phyloP scores from a whole-genome alignment of 108 stramenopile species.

The Nitzschia sp. region DNA sequence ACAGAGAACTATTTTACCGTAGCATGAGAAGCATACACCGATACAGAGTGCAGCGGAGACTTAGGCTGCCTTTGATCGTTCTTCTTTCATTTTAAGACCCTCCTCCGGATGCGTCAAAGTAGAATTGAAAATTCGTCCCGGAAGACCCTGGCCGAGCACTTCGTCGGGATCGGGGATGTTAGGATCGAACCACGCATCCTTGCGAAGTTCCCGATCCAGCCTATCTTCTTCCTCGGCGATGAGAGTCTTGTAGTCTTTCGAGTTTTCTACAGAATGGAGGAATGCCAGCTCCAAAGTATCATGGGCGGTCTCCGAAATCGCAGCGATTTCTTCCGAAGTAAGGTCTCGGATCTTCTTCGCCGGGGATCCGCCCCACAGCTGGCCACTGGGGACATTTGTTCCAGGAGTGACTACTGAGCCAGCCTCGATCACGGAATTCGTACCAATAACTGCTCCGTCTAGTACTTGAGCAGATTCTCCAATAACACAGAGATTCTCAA shows the following conservation, averaged over 20 bases:
- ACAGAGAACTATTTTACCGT: too few relatives aligned
- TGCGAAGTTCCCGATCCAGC: constrained; percentile 57
- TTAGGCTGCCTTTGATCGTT: not conserved
- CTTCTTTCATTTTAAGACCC: constrained; percentile 59
- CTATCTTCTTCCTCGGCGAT: constrained; percentile 67
- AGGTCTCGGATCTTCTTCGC: constrained; percentile 88
- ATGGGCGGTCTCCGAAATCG: constrained; percentile 46
- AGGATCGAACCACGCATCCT: constrained; percentile 58
- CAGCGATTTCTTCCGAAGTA: constrained; percentile 70
- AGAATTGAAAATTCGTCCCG: constrained; percentile 87
- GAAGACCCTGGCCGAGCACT: constrained; percentile 80
- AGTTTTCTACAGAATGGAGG: constrained; percentile 75
- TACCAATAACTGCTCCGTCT: constrained; percentile 86
- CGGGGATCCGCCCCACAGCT: constrained; percentile 92
- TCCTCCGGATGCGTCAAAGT: constrained; percentile 82
- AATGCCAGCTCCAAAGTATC: constrained; percentile 63
- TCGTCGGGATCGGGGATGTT: constrained; percentile 68
- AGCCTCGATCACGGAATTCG: constrained; percentile 75
- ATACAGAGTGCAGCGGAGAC: too few relatives aligned
- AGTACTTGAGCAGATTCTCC: constrained; percentile 89
- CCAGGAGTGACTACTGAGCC: constrained; percentile 87
- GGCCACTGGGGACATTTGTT: constrained; percentile 70
- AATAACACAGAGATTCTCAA: constrained; percentile 76
- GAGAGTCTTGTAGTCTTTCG: constrained; percentile 78
- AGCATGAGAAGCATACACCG: too few relatives aligned